Base-by-base conservation (phyloP, 2,329 filamentous ascomycete genomes). In the Aspergillus sp. region DNA sequence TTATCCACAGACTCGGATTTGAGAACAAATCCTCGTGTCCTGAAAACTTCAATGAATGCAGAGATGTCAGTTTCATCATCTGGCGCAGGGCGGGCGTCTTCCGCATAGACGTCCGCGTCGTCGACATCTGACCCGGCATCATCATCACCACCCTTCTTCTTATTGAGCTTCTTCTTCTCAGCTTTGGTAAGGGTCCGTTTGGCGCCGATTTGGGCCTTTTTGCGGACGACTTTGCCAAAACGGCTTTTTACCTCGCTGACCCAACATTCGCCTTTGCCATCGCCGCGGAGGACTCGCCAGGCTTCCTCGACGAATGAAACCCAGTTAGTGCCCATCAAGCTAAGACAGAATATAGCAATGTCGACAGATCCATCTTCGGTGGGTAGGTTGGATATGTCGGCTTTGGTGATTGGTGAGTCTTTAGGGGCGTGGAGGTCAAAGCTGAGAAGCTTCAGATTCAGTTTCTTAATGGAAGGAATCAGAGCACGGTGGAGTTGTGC, bases 271-370 rank as follows among this genome's bases (percentile, higher is more conserved):
- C 95, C 77, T 62, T 78, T 79, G 33, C 77, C 95, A 70, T 95
- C 93, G 84, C 92, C 93, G 70, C 91, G 89, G 61, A 99, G 83
- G 52, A 98, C 83, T 54, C 95, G 88, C 80, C 91, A 96, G 14
- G 93, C 93, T 78, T 99, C 95, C 77, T 98, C 95, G 68, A 99
- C 85, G 73, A 99, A 98, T 67, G 91, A 88, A 53, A 96, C 84
- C 93, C 95, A 99, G 78, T 99, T 99, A 55, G 95, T 99, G 70
- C 95, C 95, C 95, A 99, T 99, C 58, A 99, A 85, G 50, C 93
- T 95, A 33, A 99, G 84, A 75, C 95, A 99, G 81, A 98, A 98
- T 65, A 99, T 88, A 49, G 90, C 90, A 5, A 99, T 83, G 73
- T 99, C 92, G 60, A 92, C 87, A 61, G 84, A 87, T 45, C 86